Conservation (phyloP, 768 basidiomycete species). For the Rhodotorula babjevae region DNA sequence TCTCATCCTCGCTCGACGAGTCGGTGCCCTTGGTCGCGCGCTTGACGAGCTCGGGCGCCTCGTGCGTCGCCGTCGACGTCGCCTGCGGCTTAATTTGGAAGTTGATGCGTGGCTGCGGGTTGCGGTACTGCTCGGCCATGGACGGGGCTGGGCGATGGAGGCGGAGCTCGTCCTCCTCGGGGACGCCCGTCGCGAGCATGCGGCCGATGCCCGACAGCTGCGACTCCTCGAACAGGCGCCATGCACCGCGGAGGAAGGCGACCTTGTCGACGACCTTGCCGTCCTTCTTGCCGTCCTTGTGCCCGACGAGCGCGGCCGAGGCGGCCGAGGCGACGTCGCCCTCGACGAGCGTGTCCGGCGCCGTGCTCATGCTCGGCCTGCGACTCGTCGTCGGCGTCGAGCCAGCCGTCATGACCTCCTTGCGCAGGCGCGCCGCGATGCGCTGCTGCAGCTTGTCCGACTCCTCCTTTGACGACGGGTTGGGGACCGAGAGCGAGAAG, state of each 20-base stretch:
- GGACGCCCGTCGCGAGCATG: not conserved
- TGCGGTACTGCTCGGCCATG: not conserved
- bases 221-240: not conserved
- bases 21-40: not conserved
- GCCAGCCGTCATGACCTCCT: conserved; percentile 9
- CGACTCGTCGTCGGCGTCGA: conserved; percentile 10
- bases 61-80: not conserved
- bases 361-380: not conserved
- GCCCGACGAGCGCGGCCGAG: not conserved
- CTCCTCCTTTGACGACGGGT: not conserved
- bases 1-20: not conserved
- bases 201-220: not conserved
- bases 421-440: not conserved
- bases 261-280: conserved; percentile 1
- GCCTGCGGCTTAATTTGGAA: not conserved
- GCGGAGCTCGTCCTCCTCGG: conserved; percentile 8
- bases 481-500: not conserved
- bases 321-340: not conserved
- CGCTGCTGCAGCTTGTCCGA: not conserved
- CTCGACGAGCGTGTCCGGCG: not conserved
- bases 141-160: conserved; percentile 5
- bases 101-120: not conserved
- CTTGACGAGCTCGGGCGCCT: not conserved
- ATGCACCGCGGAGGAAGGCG: conserved; percentile 1
- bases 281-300: not conserved